These are phyloP conservation scores for Paramecium caudatum DNA, from an alignment of 73 alveolate species.

Conservation along the genomic window DNA sequence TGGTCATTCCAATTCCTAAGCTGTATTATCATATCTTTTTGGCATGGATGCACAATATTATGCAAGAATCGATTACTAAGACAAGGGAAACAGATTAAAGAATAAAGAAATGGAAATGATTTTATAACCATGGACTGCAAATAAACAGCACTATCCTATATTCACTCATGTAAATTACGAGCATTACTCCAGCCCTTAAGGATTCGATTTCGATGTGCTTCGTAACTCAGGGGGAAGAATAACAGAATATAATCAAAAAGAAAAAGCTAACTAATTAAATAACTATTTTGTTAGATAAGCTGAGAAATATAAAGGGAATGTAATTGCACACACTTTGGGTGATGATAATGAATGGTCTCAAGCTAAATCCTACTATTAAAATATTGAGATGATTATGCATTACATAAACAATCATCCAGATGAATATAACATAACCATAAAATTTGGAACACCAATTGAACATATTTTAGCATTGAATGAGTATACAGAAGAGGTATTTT, in stretches of 20 bases:
- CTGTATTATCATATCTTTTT: conserved; percentile 89
- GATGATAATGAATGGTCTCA: conserved; percentile 84
- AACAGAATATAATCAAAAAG: conserved; percentile 65
- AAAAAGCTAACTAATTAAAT: conserved; percentile 69
- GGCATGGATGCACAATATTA: conserved; percentile 93
- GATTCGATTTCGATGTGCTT: conserved; percentile 75
- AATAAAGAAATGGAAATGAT: conserved; percentile 89
- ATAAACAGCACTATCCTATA: conserved; percentile 68
- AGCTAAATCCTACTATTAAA: conserved; percentile 79
- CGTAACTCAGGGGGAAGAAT: not conserved
- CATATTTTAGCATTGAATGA: conserved; percentile 78
- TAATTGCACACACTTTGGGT: conserved; percentile 83
- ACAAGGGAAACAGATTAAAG: conserved; percentile 82
- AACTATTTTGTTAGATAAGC: conserved; percentile 73
- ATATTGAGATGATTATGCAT: conserved; percentile 80
- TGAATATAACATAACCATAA: conserved; percentile 67
- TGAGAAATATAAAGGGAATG: conserved; percentile 78
- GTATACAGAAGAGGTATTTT: conserved; percentile 59
- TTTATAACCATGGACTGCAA: conserved; percentile 81
- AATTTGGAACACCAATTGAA: conserved; percentile 85
- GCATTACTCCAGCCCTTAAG: conserved; percentile 86
- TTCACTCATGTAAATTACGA: conserved; percentile 82
- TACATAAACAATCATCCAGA: conserved; percentile 79
- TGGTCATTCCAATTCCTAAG: conserved; percentile 94
- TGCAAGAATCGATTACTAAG: conserved; percentile 93